phyloP scores from a whole-genome alignment of 441 rosid species.

The Raphanus hybrid region DNA sequence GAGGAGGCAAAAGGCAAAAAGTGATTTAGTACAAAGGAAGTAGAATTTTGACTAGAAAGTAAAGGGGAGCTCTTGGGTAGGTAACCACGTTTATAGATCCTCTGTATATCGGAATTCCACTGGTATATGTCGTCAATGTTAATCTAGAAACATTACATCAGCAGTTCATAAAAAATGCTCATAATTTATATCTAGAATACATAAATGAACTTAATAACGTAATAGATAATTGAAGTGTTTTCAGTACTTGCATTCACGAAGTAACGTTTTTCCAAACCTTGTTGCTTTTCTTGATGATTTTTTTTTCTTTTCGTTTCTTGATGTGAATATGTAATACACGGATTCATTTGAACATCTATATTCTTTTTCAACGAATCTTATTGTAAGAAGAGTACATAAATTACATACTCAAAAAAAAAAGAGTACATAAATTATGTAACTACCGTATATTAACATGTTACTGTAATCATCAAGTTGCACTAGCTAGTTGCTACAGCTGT shows the following conservation, averaged over 20 bases:
- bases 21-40: not conserved
- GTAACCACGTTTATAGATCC: conserved; percentile 30
- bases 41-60: not conserved
- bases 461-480: conserved; percentile 11
- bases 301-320: not conserved
- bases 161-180: not conserved
- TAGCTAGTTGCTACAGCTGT: conserved; percentile 16
- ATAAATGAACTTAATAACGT: not conserved
- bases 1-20: conserved; percentile 1
- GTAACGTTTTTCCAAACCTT: not conserved
- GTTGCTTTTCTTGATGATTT: not conserved
- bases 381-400: not conserved
- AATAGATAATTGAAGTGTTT: not conserved
- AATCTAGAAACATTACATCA: not conserved
- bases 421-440: not conserved
- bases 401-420: no score
- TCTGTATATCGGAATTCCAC: not conserved
- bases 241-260: not conserved
- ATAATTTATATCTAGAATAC: not conserved
- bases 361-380: not conserved
- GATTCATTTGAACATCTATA: not conserved
- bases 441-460: conserved; percentile 7
- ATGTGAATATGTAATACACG: not conserved
- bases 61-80: conserved; percentile 31
- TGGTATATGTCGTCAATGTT: not conserved